Conservation (phyloP, 257 asterid genomes). For the Scutellaria baicalensis region DNA sequence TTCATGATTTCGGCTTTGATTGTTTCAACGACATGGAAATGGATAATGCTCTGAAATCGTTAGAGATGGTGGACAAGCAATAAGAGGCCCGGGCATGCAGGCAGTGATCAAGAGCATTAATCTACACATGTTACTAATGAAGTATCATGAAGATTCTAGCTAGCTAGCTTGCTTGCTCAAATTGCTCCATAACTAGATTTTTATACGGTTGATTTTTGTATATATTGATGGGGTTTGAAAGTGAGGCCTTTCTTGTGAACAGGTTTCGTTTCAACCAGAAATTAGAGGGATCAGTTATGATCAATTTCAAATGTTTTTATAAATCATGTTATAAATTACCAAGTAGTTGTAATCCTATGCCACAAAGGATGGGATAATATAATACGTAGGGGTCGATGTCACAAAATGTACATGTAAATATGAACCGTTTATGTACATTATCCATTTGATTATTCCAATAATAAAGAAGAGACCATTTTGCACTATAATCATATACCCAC, state of each 20-base stretch:
- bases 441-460: slow-evolving; percentile 1
- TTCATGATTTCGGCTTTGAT: slow-evolving; percentile 66
- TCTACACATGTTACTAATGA: background rate
- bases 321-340: background rate
- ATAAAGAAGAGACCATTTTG: slow-evolving; percentile 1
- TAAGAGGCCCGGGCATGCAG: too few species aligned
- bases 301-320: slow-evolving; percentile 2
- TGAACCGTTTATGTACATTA: slow-evolving; percentile 1
- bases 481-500: too few species aligned
- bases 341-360: slow-evolving; percentile 10
- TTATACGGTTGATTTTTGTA: slow-evolving; percentile 11
- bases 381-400: slow-evolving; percentile 3
- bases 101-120: background rate
- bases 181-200: background rate
- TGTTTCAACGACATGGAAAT: slow-evolving; percentile 30
- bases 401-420: slow-evolving; percentile 10
- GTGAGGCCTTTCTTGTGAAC: slow-evolving; percentile 15
- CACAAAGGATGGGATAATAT: slow-evolving; percentile 2
- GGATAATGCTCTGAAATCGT: slow-evolving; percentile 7
- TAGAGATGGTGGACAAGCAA: slow-evolving; percentile 5
- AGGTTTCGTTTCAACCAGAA: slow-evolving; percentile 29
- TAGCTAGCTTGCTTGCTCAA: background rate
- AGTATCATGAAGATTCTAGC: slow-evolving; percentile 6
- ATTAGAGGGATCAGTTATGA: slow-evolving; percentile 20
- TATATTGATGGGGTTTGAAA: slow-evolving; percentile 15